Base-by-base conservation (phyloP, 2,329 filamentous ascomycete genomes). In the Ophioceras dolichostomum region DNA sequence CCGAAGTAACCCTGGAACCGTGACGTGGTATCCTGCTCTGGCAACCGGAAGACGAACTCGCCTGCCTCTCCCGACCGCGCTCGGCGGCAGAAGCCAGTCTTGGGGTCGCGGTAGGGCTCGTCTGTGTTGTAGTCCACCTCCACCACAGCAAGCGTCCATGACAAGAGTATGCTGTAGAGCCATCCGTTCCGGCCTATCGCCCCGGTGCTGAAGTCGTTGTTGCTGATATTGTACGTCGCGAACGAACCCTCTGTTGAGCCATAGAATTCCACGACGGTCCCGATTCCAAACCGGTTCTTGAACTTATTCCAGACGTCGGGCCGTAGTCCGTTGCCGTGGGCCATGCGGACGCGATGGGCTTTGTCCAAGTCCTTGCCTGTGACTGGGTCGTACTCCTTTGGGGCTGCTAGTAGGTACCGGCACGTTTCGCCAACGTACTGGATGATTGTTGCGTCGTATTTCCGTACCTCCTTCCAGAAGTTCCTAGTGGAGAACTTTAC, bases 371-470 rank as follows among this genome's bases (percentile, higher is more conserved):
- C 67, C 50, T 79, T 73, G 16, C 79, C 78, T 0, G 78, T 84
- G 6, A 53, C 54, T 0, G 77, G 67, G 46, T 86, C 77, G 19
- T 65, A 55, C 39, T 79, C 67, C 0, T 73, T 65, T 2, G 80
- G 72, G 0, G 76, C 74, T 0, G 81, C 69, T 10, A 93, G 67
- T 4, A 93, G 70, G 54, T 94, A 94, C 5, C 86, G 79, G 45
- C 85, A 80, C 1, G 84, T 89, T 57, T 94, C 86, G 37, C 86
- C 86, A 12, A 94, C 86, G 52, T 94, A 94, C 53, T 93, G 85
- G 43, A 93, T 79, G 4, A 78, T 68, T 1, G 83, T 91, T 16
- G 85, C 80, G 8, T 79, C 62, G 34, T 71, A 73, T 32, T 70
- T 68, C n/a, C 81, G 72, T 13, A 80, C 79, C 38, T 89, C 83